These are phyloP conservation scores for Diplodia corticola DNA, from an alignment of 2,329 filamentous ascomycete genomes.

Conservation along the genomic window DNA sequence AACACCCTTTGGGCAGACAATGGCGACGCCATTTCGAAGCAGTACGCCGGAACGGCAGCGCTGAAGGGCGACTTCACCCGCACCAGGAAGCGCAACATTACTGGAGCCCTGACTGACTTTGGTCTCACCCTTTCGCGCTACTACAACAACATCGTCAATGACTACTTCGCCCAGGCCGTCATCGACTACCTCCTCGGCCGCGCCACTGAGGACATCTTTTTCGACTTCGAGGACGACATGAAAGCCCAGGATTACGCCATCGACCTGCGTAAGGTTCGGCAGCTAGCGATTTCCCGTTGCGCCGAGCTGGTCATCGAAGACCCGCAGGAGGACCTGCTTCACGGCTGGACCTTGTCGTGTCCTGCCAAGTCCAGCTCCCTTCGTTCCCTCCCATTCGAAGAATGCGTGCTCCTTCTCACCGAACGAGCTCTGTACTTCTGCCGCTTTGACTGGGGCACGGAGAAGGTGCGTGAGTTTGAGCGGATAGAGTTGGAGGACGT, in stretches of 20 bases:
- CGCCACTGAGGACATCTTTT: constrained; percentile 79
- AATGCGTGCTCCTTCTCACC: constrained; percentile 84
- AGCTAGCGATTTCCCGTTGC: constrained; percentile 86
- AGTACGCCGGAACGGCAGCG: constrained; percentile 93
- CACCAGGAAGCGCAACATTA: constrained; percentile 85
- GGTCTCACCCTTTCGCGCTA: constrained; percentile 81
- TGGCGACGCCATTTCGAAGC: constrained; percentile 90
- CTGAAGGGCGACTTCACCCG: constrained; percentile 97
- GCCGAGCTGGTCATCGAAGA: constrained; percentile 75
- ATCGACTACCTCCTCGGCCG: constrained; percentile 95
- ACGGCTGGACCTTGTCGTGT: constrained; percentile 84
- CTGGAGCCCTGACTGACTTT: constrained; percentile 87
- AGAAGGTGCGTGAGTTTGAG: constrained; percentile 93
- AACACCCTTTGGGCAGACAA: constrained; percentile 98
- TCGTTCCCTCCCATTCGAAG: constrained; percentile 74
- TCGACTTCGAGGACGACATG: constrained; percentile 92
- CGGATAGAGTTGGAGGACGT: constrained; percentile 76
- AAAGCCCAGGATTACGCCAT: constrained; percentile 90
- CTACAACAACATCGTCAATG: constrained; percentile 88
- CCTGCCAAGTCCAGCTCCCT: constrained; percentile 69
- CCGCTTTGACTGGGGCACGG: constrained; percentile 89
- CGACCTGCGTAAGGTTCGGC: constrained; percentile 78
- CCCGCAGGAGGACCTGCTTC: constrained; percentile 81
- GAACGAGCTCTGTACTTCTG: constrained; percentile 84
- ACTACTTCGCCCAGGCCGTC: constrained; percentile 93